Evolutionary conservation across 208 protist species (phyloP).

Genomic region (Trypanosoma boissoni): DNA sequence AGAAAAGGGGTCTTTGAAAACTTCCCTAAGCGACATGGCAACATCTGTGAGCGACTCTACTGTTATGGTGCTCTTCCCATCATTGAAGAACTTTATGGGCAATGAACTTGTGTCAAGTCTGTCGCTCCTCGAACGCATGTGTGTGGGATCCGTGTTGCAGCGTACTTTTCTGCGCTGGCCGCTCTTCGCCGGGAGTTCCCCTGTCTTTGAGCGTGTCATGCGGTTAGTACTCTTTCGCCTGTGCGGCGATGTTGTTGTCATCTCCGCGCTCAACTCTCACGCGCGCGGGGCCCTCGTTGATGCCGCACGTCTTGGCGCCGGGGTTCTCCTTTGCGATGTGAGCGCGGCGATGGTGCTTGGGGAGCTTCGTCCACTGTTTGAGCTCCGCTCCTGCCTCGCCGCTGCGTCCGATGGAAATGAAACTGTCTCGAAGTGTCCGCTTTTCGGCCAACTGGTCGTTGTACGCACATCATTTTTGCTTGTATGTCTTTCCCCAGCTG

Average conservation of each 20-base stretch:
- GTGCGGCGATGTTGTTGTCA: constrained; percentile 46
- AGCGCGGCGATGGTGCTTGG: constrained; percentile 23
- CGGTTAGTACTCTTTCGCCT: constrained; percentile 37
- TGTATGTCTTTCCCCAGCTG: constrained; percentile 40
- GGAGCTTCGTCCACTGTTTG: constrained; percentile 27
- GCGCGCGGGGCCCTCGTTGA: constrained; percentile 40
- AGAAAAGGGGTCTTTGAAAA: no score
- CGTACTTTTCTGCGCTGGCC: constrained; percentile 53
- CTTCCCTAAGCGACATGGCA: no score
- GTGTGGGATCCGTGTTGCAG: constrained; percentile 23
- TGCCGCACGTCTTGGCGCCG: constrained; percentile 50
- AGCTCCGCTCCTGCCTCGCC: constrained; percentile 18
- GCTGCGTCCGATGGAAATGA: not conserved
- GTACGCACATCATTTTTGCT: constrained; percentile 59
- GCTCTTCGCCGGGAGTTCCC: constrained; percentile 53
- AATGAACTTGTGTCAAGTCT: constrained; percentile 31
- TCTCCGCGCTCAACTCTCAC: constrained; percentile 44
- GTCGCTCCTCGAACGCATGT: constrained; percentile 33
- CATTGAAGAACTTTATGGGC: constrained; percentile 36
- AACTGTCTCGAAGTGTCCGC: not conserved
- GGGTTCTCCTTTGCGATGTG: constrained; percentile 73
- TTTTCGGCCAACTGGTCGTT: constrained; percentile 42
- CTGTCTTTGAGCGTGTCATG: constrained; percentile 42
- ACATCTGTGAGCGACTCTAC: no score
- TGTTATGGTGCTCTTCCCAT: constrained; percentile 45